These are phyloP conservation scores for Neurospora crassa DNA, from an alignment of 2,329 filamentous ascomycete genomes.

Conservation along the genomic window DNA sequence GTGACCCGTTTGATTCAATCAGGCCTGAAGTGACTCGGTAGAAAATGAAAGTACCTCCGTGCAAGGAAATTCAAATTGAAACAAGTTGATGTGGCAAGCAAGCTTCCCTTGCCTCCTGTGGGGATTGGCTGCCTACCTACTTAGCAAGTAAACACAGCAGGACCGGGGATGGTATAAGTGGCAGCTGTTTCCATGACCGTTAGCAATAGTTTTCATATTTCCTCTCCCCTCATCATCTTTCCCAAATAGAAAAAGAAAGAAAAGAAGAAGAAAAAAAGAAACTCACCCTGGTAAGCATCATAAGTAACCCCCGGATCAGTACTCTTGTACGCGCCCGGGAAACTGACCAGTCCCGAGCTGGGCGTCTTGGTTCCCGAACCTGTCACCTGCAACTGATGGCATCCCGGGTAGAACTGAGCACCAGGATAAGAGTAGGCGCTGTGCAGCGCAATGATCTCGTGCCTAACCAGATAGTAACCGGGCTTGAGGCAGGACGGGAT, in stretches of 20 bases:
- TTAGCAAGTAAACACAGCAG: conserved; percentile 37
- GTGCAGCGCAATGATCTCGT: conserved; percentile 48
- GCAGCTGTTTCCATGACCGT: conserved; percentile 17
- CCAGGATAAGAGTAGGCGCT: conserved; percentile 38
- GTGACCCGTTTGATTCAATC: too few relatives aligned
- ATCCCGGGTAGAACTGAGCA: conserved; percentile 48
- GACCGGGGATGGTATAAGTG: conserved; percentile 37
- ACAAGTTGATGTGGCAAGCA: too few relatives aligned
- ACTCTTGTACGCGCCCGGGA: conserved; percentile 43
- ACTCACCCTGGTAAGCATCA: conserved; percentile 38
- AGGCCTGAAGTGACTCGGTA: too few relatives aligned
- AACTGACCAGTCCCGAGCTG: conserved; percentile 31
- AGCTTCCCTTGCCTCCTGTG: too few relatives aligned
- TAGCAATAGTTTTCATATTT: neutral
- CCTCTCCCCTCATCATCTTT: neutral
- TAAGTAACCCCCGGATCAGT: conserved; percentile 42
- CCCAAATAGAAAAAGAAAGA: neutral
- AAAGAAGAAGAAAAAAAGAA: neutral
- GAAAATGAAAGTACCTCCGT: too few relatives aligned
- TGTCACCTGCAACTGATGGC: conserved; percentile 46
- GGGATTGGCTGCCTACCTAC: too few relatives aligned
- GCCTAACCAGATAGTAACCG: conserved; percentile 49
- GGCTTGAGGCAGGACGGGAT: conserved; percentile 41
- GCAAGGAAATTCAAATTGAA: too few relatives aligned
- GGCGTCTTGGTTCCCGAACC: conserved; percentile 36